Evolutionary conservation across 2,329 filamentous ascomycete species (phyloP), one percentile per base, ranked within the genome.

Genomic region (Monosporascus cannonballus): DNA sequence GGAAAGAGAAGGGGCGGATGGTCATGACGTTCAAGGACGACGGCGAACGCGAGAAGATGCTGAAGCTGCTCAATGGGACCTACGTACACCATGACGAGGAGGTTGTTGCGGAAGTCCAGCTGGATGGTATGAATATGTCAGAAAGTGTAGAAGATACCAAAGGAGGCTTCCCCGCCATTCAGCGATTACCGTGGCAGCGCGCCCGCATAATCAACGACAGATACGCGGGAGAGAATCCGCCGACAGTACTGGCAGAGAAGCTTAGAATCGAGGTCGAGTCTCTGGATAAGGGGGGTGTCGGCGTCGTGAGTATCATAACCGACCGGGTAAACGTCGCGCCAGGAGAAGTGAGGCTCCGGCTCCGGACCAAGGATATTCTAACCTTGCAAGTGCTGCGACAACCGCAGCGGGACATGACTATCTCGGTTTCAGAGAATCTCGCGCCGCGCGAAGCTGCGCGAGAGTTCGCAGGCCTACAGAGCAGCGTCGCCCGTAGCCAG

Each of bases 291-390:
- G 58, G 58, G 18, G 65, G 65, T 24, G 58, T 62, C 38, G 64
- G 66, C 6, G 62, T 69, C 20, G 59, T 67, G 59, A 89, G 90
- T 48, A 89, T 85, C 42, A 75, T 95, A 17, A 90, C 89, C 2
- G 92, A 96, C 70, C 83, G 91, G 38, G 77, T 96, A 64, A 96
- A 96, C 60, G 77, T 95, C 61, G 85, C 79, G 2, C 85, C 86
- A 11, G 87, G 87, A n/a, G 87, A 90, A 69, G 67, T 90, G 60
- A 82, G 83, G 61, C 67, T 91, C 48, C 77, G 82, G 30, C 73
- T 90, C 36, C 83, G 87, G 58, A 79, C 86, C 34, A 75, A 77
- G 51, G 79, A 83, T 50, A 76, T 77, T 22, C 83, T 82, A 48
- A 74, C 83, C 15, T 71, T 94, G 47, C 82, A 83, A 56, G 70